Evolutionary conservation across 78 protist species (phyloP).

Genomic region (Polysphondylium violaceum): DNA sequence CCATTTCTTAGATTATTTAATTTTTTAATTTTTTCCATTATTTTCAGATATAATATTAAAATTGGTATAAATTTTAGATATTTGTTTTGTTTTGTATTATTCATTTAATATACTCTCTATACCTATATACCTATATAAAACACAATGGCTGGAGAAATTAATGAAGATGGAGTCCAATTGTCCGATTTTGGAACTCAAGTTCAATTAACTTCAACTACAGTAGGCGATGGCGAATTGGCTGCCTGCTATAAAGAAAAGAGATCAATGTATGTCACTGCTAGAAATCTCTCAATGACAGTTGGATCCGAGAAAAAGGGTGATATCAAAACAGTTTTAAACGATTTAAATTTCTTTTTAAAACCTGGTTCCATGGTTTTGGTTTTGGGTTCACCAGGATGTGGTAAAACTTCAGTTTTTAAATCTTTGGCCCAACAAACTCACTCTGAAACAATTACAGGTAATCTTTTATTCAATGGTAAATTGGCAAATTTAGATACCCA

Average conservation of each 20-base stretch:
- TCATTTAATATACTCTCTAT: no score
- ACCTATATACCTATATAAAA: no score
- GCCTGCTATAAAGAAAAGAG: slow-evolving; percentile 27
- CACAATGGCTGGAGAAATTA: no score
- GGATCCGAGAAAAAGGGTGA: slow-evolving; percentile 38
- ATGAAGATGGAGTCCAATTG: no score
- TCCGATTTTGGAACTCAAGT: no score
- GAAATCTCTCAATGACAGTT: slow-evolving; percentile 17
- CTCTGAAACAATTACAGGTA: slow-evolving; percentile 10
- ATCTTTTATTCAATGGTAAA: slow-evolving; percentile 41
- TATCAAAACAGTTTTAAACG: slow-evolving; percentile 19
- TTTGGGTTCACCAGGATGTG: slow-evolving; percentile 81
- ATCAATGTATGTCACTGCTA: slow-evolving; percentile 53
- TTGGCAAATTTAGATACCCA: slow-evolving; percentile 16
- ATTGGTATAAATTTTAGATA: no score
- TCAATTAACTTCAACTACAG: no score
- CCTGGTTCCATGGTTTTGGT: slow-evolving; percentile 80
- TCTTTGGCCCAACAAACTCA: slow-evolving; percentile 32
- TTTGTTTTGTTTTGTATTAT: no score
- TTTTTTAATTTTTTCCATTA: no score
- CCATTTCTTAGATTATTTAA: no score
- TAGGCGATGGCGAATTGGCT: no score
- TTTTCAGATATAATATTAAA: no score
- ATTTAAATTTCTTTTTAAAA: slow-evolving; percentile 71
- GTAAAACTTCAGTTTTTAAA: slow-evolving; percentile 68